Evolutionary conservation across 192 early-diverging fungal genomes (phyloP).

Genomic region (Oehlia diaphana): DNA sequence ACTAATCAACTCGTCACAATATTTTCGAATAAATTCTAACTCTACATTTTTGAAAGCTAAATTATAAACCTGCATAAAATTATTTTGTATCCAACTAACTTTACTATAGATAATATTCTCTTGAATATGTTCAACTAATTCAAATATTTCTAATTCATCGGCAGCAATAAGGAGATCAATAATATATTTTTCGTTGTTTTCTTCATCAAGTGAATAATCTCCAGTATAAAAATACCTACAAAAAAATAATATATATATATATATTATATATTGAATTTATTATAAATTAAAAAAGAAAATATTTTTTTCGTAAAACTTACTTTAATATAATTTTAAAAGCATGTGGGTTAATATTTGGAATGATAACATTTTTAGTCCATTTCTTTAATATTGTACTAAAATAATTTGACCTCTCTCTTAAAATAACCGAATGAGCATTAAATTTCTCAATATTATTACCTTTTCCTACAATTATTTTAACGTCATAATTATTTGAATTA

Average conservation of each 20-base stretch:
- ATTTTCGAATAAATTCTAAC: background rate
- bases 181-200: background rate
- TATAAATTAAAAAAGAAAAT: background rate
- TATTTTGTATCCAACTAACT: background rate
- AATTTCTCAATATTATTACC: background rate
- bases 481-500: slow-evolving; percentile 1
- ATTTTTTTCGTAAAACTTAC: background rate
- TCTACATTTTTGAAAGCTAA: background rate
- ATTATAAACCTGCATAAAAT: background rate
- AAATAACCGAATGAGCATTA: slow-evolving; percentile 9
- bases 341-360: background rate
- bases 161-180: background rate
- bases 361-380: background rate
- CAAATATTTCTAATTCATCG: background rate
- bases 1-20: slow-evolving; percentile 3
- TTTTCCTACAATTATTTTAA: slow-evolving; percentile 1
- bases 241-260: background rate
- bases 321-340: slow-evolving; percentile 1
- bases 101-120: background rate
- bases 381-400: background rate
- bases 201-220: background rate
- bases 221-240: background rate
- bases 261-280: background rate
- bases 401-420: slow-evolving; percentile 7
- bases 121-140: background rate